Base-by-base conservation (phyloP, 176 grass and related monocot species). In the Thalia dealbata region DNA sequence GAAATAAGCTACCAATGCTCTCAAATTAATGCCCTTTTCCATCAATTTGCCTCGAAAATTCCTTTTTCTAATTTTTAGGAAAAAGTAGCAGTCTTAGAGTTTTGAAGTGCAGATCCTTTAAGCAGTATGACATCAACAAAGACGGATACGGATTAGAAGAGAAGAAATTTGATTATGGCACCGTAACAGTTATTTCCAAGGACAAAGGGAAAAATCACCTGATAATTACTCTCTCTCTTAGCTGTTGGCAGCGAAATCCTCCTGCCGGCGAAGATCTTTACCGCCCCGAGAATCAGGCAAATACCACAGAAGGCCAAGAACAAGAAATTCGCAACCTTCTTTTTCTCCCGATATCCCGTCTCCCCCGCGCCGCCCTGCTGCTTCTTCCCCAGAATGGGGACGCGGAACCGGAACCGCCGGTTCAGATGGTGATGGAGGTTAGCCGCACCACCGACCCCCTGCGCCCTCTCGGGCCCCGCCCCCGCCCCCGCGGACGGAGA, bases 301-400 rank as follows among this genome's bases (percentile, higher is more conserved):
- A 85, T 77, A 74, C 83, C 79, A 70, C 87, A 92, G 80, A 97
- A 97, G 45, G 74, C 74, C 73, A 97, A 83, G 87, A 97, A 92
- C n/a, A 92, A 71, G 55, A 83, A 22, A 44, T 97, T 97, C 6
- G 87, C 85, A 46, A 97, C 78, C 79, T 50, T 84, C 81, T 78
- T 85, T 65, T 78, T 77, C 78, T 87, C 85, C 24, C 78, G 67
- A 73, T 85, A 62, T 70, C 80, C 90, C 65, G 76, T 55, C 15
- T 32, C 78, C 54, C 15, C 32, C 9, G 24, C 32, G 46, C 69
- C 32, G 46, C 69, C 23, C 10, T 14, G 48, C 24, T 83, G 86
- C 50, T 54, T 55, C 38, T 61, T 79, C 41, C 52, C 77, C 51
- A 79, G 41, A n/a, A 51, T 56, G 35, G 67, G 77, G 54, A 70